Base-by-base conservation (phyloP, 306 rosid genomes). In the Spatholobus suberectus region DNA sequence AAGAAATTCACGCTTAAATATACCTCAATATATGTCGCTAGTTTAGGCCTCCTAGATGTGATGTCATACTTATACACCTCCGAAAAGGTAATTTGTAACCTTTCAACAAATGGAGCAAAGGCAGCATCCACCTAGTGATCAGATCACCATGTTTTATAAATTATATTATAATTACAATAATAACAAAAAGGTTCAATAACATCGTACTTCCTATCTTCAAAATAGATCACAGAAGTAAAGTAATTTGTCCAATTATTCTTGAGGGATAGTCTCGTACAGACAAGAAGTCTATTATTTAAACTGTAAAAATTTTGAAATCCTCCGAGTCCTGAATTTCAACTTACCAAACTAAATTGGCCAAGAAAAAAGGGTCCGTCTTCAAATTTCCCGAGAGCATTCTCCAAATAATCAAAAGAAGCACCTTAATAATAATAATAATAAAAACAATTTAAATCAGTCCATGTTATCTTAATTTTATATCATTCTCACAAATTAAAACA, bases 1-100 rank as follows among this genome's bases (percentile, higher is more conserved):
- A 67, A 67, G 44, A 55, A 78, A 15, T 8, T 41, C 2, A 43
- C 14, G 32, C 6, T 5, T 14, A 35, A 20, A 29, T 13, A 26
- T 91, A 90, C 94, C 94, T 89, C 91, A 21, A 89, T 74, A 89
- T 89, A 92, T 68, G 86, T 67, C 2, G 88, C 87, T 43, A 92
- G 88, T 68, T 90, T 89, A 38, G 94, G 91, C 83, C 93, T 90
- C 63, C 94, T 90, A 51, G 76, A 69, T 4, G 88, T 74, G 61
- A 90, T 77, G 55, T 90, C 90, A 76, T 82, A 51, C 78, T 92
- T 86, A 38, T 23, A 76, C 27, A 47, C 80, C 49, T 82, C 94
- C 2, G 84, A 70, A 15, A 90, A 81, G 84, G 71, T 82, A 66
- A 75, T 5, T 9, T 81, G 88, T 74, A 86, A 86, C 57, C 90